Conservation (phyloP, 1,284 basidiomycete genomes). For the Chalciporus sp. region DNA sequence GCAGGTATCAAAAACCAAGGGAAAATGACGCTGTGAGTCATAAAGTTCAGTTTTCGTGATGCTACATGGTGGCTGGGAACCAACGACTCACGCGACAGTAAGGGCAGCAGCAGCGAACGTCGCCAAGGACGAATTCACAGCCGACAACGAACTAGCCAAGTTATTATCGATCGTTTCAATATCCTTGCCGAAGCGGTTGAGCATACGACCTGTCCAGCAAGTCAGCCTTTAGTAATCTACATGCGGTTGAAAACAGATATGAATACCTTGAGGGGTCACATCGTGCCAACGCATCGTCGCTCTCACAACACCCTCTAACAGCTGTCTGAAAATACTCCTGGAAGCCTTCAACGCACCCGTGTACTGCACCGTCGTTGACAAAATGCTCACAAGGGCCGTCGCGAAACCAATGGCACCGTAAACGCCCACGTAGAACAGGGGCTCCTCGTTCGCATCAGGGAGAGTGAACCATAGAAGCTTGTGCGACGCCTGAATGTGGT, state of each 20-base stretch:
- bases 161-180: slow-evolving; percentile 50
- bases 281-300: slow-evolving; percentile 59
- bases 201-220: slow-evolving; percentile 44
- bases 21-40: slow-evolving; percentile 45
- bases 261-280: slow-evolving; percentile 51
- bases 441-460: slow-evolving; percentile 47
- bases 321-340: slow-evolving; percentile 42
- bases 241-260: too few species aligned
- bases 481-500: slow-evolving; percentile 15
- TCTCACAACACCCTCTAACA: slow-evolving; percentile 47
- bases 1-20: slow-evolving; percentile 65
- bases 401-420: slow-evolving; percentile 47
- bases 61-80: neutral
- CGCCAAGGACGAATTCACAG: slow-evolving; percentile 74
- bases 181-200: slow-evolving; percentile 58
- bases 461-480: slow-evolving; percentile 31
- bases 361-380: slow-evolving; percentile 43
- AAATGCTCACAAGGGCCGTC: slow-evolving; percentile 40
- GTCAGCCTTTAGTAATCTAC: neutral
- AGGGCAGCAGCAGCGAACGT: slow-evolving; percentile 55
- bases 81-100: slow-evolving; percentile 31
- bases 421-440: slow-evolving; percentile 52
- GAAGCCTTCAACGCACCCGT: slow-evolving; percentile 53
- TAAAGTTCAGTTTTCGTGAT: neutral
- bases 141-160: slow-evolving; percentile 56